Percentiles rank a stretch among this genome's conserved stretches.
phyloP scores from a whole-genome alignment of 2,329 filamentous ascomycete genomes.

The Talaromyces sp. region DNA sequence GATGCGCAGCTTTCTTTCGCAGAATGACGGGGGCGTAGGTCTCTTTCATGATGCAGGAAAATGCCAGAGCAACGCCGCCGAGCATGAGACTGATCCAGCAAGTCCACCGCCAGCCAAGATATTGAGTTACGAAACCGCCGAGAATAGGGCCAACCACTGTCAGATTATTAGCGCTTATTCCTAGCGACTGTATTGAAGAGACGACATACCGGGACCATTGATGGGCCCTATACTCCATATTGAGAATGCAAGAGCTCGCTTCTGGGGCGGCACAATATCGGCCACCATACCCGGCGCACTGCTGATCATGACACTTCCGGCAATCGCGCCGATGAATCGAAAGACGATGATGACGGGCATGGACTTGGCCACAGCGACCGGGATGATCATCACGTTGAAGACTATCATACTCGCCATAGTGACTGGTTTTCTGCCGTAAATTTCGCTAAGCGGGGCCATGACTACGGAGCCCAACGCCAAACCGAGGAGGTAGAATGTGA shows the following conservation, averaged over 20 bases:
- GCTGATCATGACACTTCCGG: constrained; percentile 26
- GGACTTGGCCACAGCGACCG: constrained; percentile 17
- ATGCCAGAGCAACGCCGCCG: constrained; percentile 56
- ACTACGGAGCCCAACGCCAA: constrained; percentile 23
- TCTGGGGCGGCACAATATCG: constrained; percentile 55
- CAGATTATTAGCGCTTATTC: too few relatives aligned
- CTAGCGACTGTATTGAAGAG: background rate
- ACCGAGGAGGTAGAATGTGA: constrained; percentile 19
- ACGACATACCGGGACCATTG: constrained; percentile 59
- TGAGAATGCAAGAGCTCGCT: constrained; percentile 76
- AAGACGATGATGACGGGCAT: constrained; percentile 50
- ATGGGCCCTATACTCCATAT: constrained; percentile 81
- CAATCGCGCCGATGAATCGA: constrained; percentile 27
- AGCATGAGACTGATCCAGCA: constrained; percentile 65
- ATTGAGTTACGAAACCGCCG: constrained; percentile 69
- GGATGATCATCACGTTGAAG: constrained; percentile 43
- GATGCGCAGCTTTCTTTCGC: constrained; percentile 57
- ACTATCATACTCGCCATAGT: constrained; percentile 53
- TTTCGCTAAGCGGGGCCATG: constrained; percentile 27
- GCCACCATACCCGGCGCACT: constrained; percentile 27
- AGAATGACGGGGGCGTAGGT: constrained; percentile 68
- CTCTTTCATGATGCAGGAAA: constrained; percentile 59
- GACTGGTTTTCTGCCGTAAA: constrained; percentile 26
- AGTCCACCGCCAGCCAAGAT: constrained; percentile 80
- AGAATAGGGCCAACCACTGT: constrained; percentile 62